Percentiles rank a stretch among this genome's conserved stretches.
These are phyloP conservation scores for Hymenoscyphus scutula DNA, from an alignment of 2,329 filamentous ascomycete genomes.

Conservation along the genomic window DNA sequence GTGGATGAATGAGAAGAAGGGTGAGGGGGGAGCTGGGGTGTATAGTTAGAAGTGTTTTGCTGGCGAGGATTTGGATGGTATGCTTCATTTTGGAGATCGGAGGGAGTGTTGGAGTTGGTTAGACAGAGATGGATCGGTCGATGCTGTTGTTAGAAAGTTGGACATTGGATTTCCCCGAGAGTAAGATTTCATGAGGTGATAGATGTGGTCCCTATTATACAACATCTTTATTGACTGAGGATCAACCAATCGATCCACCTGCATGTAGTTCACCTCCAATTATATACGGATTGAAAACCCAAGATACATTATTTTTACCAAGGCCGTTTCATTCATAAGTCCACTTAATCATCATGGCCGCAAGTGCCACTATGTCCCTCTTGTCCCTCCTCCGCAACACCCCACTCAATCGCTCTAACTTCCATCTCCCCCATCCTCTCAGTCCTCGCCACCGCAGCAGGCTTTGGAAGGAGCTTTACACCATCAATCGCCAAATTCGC, in stretches of 20 bases:
- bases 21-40: neutral
- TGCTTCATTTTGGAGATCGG: neutral
- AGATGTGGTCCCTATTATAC: neutral
- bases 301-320: neutral
- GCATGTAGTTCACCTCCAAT: neutral
- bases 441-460: conserved; percentile 2
- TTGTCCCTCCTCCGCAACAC: conserved; percentile 1
- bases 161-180: neutral
- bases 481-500: conserved; percentile 17
- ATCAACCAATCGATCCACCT: neutral
- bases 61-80: neutral
- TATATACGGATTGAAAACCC: neutral
- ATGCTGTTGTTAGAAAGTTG: neutral
- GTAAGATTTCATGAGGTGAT: neutral
- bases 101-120: neutral
- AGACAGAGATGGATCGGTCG: neutral
- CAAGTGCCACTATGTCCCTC: conserved; percentile 12
- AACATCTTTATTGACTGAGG: neutral
- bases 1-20: conserved; percentile 1
- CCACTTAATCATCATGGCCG: conserved; percentile 12
- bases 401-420: conserved; percentile 13
- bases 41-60: neutral
- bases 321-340: neutral
- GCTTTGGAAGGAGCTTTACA: conserved; percentile 14
- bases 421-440: conserved; percentile 13